Percentiles rank a stretch among this genome's conserved stretches.
Conservation (phyloP, 352 stramenopile genomes). For the Discostella stelligera region DNA sequence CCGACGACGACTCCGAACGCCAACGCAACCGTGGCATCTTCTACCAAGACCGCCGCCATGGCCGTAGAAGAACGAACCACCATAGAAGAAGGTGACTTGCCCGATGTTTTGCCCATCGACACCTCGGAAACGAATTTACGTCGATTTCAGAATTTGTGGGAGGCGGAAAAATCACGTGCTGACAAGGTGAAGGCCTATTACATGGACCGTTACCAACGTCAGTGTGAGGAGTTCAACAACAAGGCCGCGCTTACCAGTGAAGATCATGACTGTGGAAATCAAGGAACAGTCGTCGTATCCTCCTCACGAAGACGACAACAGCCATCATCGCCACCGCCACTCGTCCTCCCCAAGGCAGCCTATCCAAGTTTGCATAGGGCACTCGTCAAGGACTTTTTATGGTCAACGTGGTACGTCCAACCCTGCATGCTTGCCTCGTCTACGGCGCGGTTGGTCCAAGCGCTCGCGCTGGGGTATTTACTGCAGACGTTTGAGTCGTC, state of each 20-base stretch:
- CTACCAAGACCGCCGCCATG: neutral
- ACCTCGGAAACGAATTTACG: conserved; percentile 44
- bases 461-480: conserved; percentile 56
- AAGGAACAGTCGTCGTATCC: neutral
- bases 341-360: neutral
- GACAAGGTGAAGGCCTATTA: conserved; percentile 13
- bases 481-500: conserved; percentile 61
- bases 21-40: neutral
- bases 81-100: conserved; percentile 56
- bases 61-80: neutral
- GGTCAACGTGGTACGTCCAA: conserved; percentile 60
- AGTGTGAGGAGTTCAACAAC: neutral
- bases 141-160: conserved; percentile 61
- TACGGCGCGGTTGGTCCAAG: conserved; percentile 49
- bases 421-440: conserved; percentile 28
- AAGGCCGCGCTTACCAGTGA: neutral
- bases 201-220: neutral
- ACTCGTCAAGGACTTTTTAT: conserved; percentile 56
- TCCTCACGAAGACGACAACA: neutral
- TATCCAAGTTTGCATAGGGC: conserved; percentile 54
- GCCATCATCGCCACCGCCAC: neutral
- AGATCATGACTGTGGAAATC: neutral
- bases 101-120: conserved; percentile 54
- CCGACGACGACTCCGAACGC: neutral
- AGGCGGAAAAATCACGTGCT: conserved; percentile 45